phyloP scores from a whole-genome alignment of 108 stramenopile species.

The Ochromonas danica region DNA sequence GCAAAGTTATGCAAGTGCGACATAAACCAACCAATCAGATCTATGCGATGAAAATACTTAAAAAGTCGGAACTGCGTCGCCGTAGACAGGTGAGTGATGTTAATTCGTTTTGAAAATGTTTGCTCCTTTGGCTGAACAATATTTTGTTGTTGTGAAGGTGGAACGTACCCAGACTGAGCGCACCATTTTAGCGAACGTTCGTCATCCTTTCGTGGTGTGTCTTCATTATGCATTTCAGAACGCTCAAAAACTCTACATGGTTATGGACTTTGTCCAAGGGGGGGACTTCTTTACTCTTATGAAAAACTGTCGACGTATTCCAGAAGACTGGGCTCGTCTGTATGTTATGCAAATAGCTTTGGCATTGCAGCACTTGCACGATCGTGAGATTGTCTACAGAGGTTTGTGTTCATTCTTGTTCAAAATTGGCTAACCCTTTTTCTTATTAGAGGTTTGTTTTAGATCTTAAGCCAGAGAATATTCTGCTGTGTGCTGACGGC shows the following conservation, averaged over 20 bases:
- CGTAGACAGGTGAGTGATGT: slow-evolving; percentile 14
- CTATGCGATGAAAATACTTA: slow-evolving; percentile 28
- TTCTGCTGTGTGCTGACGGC: slow-evolving; percentile 39
- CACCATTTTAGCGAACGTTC: slow-evolving; percentile 24
- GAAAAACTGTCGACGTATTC: slow-evolving; percentile 9
- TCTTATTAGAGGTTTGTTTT: no score
- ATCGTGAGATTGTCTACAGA: slow-evolving; percentile 39
- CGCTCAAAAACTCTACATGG: slow-evolving; percentile 41
- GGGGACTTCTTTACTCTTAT: slow-evolving; percentile 50
- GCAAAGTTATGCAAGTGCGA: slow-evolving; percentile 41
- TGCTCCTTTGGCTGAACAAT: no score
- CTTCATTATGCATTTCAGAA: slow-evolving; percentile 65
- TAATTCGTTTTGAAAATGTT: not conserved
- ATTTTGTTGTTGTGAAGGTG: not conserved
- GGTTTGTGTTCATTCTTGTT: no score
- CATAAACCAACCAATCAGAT: slow-evolving; percentile 21
- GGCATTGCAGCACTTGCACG: slow-evolving; percentile 38
- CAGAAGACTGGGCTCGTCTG: slow-evolving; percentile 33
- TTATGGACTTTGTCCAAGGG: slow-evolving; percentile 47
- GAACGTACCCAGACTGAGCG: slow-evolving; percentile 32
- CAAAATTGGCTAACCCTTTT: no score
- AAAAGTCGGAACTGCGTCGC: slow-evolving; percentile 12
- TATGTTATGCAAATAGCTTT: slow-evolving; percentile 37
- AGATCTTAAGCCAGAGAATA: no score
- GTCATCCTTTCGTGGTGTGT: slow-evolving; percentile 64